These are phyloP conservation scores for Boletus barrowsii DNA, from an alignment of 768 basidiomycete genomes.

Conservation along the genomic window DNA sequence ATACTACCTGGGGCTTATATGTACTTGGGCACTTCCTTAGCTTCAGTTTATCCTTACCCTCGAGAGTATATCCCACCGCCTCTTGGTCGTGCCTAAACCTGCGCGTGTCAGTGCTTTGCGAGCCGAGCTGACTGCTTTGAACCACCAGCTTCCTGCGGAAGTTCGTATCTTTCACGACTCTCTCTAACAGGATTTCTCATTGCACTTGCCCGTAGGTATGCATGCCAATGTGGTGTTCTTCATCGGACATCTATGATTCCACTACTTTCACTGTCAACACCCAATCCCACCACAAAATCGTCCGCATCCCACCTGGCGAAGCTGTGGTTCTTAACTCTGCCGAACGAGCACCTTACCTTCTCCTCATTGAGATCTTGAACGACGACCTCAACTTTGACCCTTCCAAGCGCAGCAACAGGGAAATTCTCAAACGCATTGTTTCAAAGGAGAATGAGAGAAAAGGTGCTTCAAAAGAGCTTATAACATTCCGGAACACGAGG, in stretches of 20 bases:
- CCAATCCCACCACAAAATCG: constrained; percentile 87
- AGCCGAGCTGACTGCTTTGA: constrained; percentile 92
- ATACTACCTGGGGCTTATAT: neutral
- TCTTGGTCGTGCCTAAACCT: constrained; percentile 88
- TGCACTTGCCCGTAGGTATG: constrained; percentile 53
- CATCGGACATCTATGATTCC: constrained; percentile 54
- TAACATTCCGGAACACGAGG: constrained; percentile 36
- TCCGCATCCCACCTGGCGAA: constrained; percentile 96
- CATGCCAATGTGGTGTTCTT: constrained; percentile 84
- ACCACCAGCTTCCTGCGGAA: constrained; percentile 96
- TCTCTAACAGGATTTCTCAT: neutral
- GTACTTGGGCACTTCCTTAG: constrained; percentile 33
- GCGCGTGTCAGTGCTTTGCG: constrained; percentile 95
- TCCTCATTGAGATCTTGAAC: constrained; percentile 87
- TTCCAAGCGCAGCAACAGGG: constrained; percentile 74
- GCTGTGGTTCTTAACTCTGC: constrained; percentile 98
- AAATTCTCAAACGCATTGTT: constrained; percentile 76
- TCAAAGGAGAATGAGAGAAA: constrained; percentile 59
- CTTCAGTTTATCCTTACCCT: constrained; percentile 84
- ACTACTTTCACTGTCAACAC: constrained; percentile 32
- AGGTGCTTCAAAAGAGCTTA: constrained; percentile 56
- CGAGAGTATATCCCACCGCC: constrained; percentile 88
- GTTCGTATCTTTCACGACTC: constrained; percentile 39
- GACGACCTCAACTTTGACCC: constrained; percentile 95
- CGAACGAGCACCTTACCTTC: constrained; percentile 89